Base-by-base conservation (phyloP, 202 grass and related monocot species). In the Thinopyrum obtusiflorum region DNA sequence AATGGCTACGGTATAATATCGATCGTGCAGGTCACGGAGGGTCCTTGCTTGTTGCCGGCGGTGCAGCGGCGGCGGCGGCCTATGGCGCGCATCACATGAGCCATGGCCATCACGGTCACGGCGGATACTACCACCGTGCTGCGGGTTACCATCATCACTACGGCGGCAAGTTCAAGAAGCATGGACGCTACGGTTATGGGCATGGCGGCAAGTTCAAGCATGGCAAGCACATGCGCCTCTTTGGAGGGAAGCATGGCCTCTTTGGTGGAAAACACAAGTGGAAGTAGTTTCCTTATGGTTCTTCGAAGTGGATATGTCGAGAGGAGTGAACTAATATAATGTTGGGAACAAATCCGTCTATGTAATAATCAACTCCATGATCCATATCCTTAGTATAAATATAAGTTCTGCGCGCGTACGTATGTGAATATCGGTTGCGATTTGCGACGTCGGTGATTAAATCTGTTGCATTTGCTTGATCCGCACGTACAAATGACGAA, bases 161-260 rank as follows among this genome's bases (percentile, higher is more conserved):
- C 27, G 46, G 46, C 1, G 72, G 72, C 15, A 76, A 76, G 73
- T 76, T 76, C 46, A 76, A 76, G 73, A 76, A 53, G 17, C 73
- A 76, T 53, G 72, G 44, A 51, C 25, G 28, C 25, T 75, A 75
- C 14, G 72, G 72, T 10, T 53, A 53, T 53, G 53, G 53, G 1
- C 7, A 59, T 59, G 53, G 69, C 4, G 63, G 72, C 73, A 76
- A 76, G 73, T 76, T 76, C 46, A 76, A 53, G 46, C 73, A 12
- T 55, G 73, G 73, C 47, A 76, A 76, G 46, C 71, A 51, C 71
- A 27, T 9, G 23, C 42, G 71, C 42, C 51, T 69, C 66, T 69
- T 76, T 7, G 73, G 46, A 55, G 73, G 73, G 73, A 51, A 75
- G 72, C 70, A 73, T 49, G 42, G 72, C 15, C 47, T 53, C 72